Percentiles rank a stretch among this genome's conserved stretches.
These are phyloP conservation scores for Takashimella koratensis DNA, from an alignment of 1,284 basidiomycete species.

Conservation along the genomic window DNA sequence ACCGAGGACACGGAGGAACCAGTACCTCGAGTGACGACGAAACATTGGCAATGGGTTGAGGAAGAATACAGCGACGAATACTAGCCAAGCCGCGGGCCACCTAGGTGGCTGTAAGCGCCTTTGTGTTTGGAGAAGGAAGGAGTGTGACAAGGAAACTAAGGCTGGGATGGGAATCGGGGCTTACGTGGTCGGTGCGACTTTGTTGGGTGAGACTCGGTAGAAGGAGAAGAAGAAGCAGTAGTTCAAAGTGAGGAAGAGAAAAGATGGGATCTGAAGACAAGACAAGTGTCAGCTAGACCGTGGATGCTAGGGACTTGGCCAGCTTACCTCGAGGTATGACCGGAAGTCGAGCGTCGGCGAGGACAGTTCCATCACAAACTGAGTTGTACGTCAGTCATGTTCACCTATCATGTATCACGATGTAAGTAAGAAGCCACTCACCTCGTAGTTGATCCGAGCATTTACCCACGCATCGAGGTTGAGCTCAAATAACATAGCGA, in stretches of 20 bases:
- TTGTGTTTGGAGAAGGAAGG: conserved; percentile 17
- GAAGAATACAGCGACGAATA: conserved; percentile 59
- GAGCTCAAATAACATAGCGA: conserved; percentile 71
- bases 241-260: conserved; percentile 70
- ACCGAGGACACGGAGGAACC: conserved; percentile 66
- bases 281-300: conserved; percentile 4
- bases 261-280: conserved; percentile 69
- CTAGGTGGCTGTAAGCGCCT: conserved; percentile 24
- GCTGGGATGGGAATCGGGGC: conserved; percentile 5
- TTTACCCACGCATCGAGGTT: conserved; percentile 76
- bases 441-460: conserved; percentile 72
- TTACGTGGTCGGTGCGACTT: conserved; percentile 53
- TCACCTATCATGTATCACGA: no score
- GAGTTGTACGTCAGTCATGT: no score
- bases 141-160: conserved; percentile 11
- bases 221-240: conserved; percentile 86
- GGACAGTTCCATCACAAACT: conserved; percentile 89
- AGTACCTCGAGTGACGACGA: conserved; percentile 66
- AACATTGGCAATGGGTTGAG: conserved; percentile 73
- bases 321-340: conserved; percentile 71
- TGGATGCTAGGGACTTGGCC: neutral
- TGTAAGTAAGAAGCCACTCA: conserved; percentile 6
- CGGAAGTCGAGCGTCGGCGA: conserved; percentile 71
- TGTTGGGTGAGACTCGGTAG: conserved; percentile 56
- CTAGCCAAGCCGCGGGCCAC: conserved; percentile 86